Evolutionary conservation across 768 basidiomycete genomes (phyloP).

Genomic region (Peribolospora kevripleyi): DNA sequence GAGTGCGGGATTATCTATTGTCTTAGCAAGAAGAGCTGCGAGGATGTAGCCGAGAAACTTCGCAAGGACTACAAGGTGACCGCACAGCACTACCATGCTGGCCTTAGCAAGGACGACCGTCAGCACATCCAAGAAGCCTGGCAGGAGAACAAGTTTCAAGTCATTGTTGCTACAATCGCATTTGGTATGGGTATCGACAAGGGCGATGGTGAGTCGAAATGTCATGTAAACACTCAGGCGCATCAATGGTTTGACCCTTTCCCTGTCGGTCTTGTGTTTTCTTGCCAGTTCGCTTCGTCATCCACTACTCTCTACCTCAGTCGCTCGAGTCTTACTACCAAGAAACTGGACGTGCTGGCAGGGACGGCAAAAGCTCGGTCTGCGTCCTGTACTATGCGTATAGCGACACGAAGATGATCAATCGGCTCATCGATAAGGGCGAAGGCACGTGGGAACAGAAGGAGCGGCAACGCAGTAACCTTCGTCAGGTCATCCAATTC

Average conservation of each 20-base stretch:
- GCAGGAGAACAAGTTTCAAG: slow-evolving; percentile 42
- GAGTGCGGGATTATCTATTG: slow-evolving; percentile 60
- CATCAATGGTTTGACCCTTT: not conserved
- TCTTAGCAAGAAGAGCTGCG: slow-evolving; percentile 43
- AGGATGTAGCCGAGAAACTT: slow-evolving; percentile 49
- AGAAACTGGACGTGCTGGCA: slow-evolving; percentile 88
- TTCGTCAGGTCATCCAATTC: slow-evolving; percentile 48
- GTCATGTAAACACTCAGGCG: not conserved
- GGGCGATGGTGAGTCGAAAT: slow-evolving; percentile 13
- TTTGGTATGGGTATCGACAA: slow-evolving; percentile 98
- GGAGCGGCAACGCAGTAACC: slow-evolving; percentile 38
- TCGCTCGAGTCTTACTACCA: slow-evolving; percentile 50
- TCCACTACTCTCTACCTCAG: slow-evolving; percentile 61
- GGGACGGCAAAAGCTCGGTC: slow-evolving; percentile 59
- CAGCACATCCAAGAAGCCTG: slow-evolving; percentile 40
- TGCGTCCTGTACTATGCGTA: slow-evolving; percentile 55
- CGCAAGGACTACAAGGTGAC: slow-evolving; percentile 32
- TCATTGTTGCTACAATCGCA: slow-evolving; percentile 70
- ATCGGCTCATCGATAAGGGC: slow-evolving; percentile 11
- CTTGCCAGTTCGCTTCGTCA: slow-evolving; percentile 57
- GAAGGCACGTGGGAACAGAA: slow-evolving; percentile 32
- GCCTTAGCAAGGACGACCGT: slow-evolving; percentile 39
- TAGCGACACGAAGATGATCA: slow-evolving; percentile 24
- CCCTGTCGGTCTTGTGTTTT: not conserved
- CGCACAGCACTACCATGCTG: slow-evolving; percentile 69